Base-by-base conservation (phyloP, 2,329 filamentous ascomycete species). In the Arthrocladium fulminans region DNA sequence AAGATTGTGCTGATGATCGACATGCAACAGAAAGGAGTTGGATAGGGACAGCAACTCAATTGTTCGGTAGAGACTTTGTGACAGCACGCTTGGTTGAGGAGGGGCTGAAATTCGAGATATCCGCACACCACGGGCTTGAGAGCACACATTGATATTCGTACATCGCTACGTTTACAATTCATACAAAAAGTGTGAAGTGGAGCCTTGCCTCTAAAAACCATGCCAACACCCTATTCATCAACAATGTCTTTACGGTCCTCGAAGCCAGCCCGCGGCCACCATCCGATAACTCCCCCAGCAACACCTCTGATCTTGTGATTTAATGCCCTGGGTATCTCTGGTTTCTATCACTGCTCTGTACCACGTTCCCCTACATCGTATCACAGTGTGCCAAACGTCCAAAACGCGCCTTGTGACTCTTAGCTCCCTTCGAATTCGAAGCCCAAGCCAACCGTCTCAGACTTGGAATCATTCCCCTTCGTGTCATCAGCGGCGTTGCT, bases 401-500 rank as follows among this genome's bases (percentile, higher is more conserved):
- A n/a, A n/a, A n/a, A n/a, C n/a, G n/a, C n/a, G n/a, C n/a, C n/a
- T n/a, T n/a, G n/a, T n/a, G 29, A n/a, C 29, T 37, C 17, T 19
- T 40, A 40, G 37, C 37, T 40, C 6, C 23, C 37, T 23, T 22
- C 37, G 22, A 40, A 22, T 9, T 40, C 37, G 12, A 40, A n/a
- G n/a, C 37, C 37, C 23, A 40, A 22, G 17, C 37, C 37, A 4
- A 19, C 17, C 7, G 17, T 23, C 19, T 40, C 37, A 8, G 32
- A 15, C 17, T 40, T 40, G 7, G 9, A 7, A 22, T 19, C 37
- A 7, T n/a, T 30, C 8, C 49, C 50, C 24, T 54, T 55, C 23
- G 53, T 59, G 48, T 60, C 27, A 44, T 35, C 44, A 57, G 61
- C 19, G 52, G 58, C 52, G 46, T 55, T 52, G 32, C 51, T 55